phyloP scores from a whole-genome alignment of 352 stramenopile species.

The Paralagenidium karlingii region DNA sequence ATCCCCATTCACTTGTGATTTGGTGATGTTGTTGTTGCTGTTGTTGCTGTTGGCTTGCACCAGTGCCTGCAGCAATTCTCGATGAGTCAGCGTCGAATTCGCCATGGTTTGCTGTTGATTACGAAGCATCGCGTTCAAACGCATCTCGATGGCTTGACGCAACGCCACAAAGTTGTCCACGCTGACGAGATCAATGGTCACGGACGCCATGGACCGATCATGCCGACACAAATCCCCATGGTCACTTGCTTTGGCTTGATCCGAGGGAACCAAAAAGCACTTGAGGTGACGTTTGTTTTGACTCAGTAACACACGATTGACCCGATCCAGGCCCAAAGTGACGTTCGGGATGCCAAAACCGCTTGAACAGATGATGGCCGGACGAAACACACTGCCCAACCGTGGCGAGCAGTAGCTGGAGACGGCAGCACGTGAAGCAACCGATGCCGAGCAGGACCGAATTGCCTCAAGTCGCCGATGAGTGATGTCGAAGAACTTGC shows the following conservation, averaged over 20 bases:
- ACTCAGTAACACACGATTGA: constrained; percentile 34
- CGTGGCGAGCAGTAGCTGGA: no score
- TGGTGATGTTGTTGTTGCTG: constrained; percentile 1
- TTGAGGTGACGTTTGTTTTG: constrained; percentile 57
- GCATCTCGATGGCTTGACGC: constrained; percentile 16
- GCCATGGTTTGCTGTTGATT: no score
- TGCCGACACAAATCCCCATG: no score
- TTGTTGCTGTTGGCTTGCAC: constrained; percentile 12
- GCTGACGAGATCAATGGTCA: constrained; percentile 31
- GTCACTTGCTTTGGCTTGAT: no score
- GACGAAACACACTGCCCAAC: no score
- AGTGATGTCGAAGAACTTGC: no score
- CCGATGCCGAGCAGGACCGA: no score
- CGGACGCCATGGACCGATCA: constrained; percentile 1
- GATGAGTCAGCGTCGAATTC: no score
- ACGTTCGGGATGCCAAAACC: no score
- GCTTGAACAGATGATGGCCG: constrained; percentile 29
- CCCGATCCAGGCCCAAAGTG: constrained; percentile 16
- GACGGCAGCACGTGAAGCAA: no score
- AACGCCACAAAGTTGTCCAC: constrained; percentile 26
- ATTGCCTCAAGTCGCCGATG: no score
- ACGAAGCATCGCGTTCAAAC: constrained; percentile 16
- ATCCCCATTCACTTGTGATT: constrained; percentile 10
- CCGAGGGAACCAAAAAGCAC: constrained; percentile 27
- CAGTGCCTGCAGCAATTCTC: no score